A percentile compares a stretch with the other conserved stretches of the same genome.
Conservation (phyloP, 2,329 filamentous ascomycete species). For the Xylogone sp. region DNA sequence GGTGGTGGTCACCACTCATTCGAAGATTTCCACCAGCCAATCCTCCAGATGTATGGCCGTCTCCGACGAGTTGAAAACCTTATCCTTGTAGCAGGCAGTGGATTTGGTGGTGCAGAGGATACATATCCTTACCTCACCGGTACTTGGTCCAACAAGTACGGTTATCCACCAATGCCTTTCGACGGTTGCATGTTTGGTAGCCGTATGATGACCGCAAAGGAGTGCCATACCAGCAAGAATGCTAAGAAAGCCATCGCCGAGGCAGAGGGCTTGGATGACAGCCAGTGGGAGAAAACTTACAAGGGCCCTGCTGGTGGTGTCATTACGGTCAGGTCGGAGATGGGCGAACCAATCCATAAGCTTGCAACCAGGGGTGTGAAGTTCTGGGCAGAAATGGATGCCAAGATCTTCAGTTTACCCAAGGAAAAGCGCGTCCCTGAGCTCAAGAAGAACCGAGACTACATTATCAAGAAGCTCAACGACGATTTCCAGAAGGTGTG, state of each 20-base stretch:
- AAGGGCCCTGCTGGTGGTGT: slow-evolving; percentile 88
- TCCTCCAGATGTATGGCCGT: slow-evolving; percentile 85
- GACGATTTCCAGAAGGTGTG: slow-evolving; percentile 96
- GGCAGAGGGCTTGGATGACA: slow-evolving; percentile 76
- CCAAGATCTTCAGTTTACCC: slow-evolving; percentile 95
- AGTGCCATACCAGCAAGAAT: slow-evolving; percentile 80
- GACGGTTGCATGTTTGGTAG: slow-evolving; percentile 89
- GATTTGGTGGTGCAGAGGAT: slow-evolving; percentile 85
- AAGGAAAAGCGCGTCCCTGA: slow-evolving; percentile 84
- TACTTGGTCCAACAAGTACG: slow-evolving; percentile 80
- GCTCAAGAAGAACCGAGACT: slow-evolving; percentile 80
- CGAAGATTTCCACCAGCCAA: slow-evolving; percentile 91
- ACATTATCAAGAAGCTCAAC: slow-evolving; percentile 95
- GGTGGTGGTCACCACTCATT: slow-evolving; percentile 93
- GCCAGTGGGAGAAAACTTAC: slow-evolving; percentile 89
- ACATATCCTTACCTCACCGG: slow-evolving; percentile 92
- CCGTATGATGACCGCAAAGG: slow-evolving; percentile 92
- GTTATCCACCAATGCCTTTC: slow-evolving; percentile 90
- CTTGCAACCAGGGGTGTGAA: slow-evolving; percentile 91
- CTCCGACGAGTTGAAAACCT: slow-evolving; percentile 85
- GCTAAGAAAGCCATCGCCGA: slow-evolving; percentile 90
- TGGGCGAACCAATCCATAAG: slow-evolving; percentile 99
- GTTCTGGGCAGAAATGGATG: slow-evolving; percentile 99
- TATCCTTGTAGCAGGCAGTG: slow-evolving; percentile 84
- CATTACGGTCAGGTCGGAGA: slow-evolving; percentile 95